Base-by-base conservation (phyloP, 331 rosid genomes). In the Quercus lobata region DNA sequence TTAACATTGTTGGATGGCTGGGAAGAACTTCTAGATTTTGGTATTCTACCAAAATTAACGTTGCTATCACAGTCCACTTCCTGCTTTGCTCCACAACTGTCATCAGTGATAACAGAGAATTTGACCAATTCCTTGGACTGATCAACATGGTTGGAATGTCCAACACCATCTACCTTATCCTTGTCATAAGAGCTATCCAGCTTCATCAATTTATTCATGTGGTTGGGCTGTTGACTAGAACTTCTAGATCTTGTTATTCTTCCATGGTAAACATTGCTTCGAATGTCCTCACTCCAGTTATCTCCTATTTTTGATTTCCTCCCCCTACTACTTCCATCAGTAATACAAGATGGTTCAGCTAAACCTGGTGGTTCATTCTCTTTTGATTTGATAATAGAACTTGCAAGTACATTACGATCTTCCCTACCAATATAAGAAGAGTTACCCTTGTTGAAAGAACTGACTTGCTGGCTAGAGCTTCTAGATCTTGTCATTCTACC, bases 401-500 rank as follows among this genome's bases (percentile, higher is more conserved):
- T 35, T 30, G 66, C 54, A 82, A 78, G 6, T 69, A 34, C 34
- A 69, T 79, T 74, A 15, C 54, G 88, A 76, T 52, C 69, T 76
- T 71, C 80, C 80, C 78, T 65, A 35, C 7, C 34, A 75, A 58
- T 77, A 71, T 37, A 46, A 21, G 82, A 75, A 57, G 77, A 83
- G 58, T 80, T 71, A 72, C 76, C 75, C 70, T 27, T 86, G 74
- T 85, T 72, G 78, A 32, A 79, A 58, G 85, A 58, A 69, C 74
- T 78, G 53, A 66, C 69, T 54, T 82, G 79, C 65, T 46, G 84
- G 24, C 79, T 86, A 55, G 81, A 72, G 73, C 80, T 72, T 86
- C 69, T 84, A 57, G 86, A 86, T 79, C 90, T 83, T 61, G 87
- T 83, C n/a, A 83, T 34, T 37, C 76, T 79, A 57, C 84, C 85